A percentile compares a stretch with the other conserved stretches of the same genome.
Evolutionary conservation across 495 filamentous ascomycete species (phyloP).

Genomic region (Podospora comata): DNA sequence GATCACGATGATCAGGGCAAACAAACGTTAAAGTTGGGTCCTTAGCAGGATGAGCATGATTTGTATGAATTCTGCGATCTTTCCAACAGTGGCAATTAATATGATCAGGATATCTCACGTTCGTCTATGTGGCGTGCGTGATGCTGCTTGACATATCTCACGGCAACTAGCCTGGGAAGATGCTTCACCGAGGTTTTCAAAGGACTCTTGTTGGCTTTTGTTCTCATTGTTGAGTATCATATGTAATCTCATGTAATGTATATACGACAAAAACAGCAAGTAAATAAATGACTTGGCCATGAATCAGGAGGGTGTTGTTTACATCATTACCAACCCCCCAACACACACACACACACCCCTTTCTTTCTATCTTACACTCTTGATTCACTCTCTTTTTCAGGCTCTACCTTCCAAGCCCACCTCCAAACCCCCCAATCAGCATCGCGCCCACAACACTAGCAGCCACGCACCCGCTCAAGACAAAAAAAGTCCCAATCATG

Average conservation of each 20-base stretch:
- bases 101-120: no score
- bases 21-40: neutral
- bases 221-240: no score
- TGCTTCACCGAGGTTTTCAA: no score
- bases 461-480: constrained; percentile 21
- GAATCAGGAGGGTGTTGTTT: neutral
- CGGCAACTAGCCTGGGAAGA: no score
- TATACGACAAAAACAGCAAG: neutral
- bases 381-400: neutral
- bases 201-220: no score
- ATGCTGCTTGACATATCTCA: no score
- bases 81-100: no score
- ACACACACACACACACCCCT: neutral
- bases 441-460: constrained; percentile 36
- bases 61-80: neutral
- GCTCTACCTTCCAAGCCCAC: constrained; percentile 6
- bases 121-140: no score
- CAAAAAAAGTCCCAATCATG: constrained; percentile 38
- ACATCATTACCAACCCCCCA: neutral
- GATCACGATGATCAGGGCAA: neutral
- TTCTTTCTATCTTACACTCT: no score
- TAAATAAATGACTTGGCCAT: neutral
- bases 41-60: neutral
- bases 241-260: no score
- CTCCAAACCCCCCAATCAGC: constrained; percentile 11